Base-by-base conservation (phyloP, 805 yeast species). In the Myxozyma udenii region DNA sequence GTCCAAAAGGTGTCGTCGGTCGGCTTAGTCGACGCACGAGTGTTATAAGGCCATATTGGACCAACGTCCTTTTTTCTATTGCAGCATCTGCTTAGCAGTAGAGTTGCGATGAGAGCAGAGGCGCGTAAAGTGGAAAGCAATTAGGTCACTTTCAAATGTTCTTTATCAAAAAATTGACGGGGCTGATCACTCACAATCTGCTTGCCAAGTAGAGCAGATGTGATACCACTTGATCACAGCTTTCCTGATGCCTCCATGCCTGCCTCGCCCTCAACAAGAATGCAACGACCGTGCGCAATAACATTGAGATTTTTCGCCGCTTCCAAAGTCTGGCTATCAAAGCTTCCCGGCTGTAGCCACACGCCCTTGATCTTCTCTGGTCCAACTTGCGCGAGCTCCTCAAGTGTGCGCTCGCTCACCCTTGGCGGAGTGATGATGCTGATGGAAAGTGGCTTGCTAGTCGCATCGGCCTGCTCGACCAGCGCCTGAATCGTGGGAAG, bases 301-400 rank as follows among this genome's bases (percentile, higher is more conserved):
- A 75, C 70, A 9, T 58, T 62, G 1, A 69, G 67, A 3, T 71
- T 66, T 22, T 53, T 41, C 2, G 68, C 71, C 1, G 77, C 75
- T 30, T 67, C 67, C 0, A 74, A 69, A 16, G 84, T 70, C 11
- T 71, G 74, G 2, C 64, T 62, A 61, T 84, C 81, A 59, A 78
- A 85, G 21, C 88, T 78, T 0, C 95, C 95, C 0, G 95, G 95
- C 63, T 87, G 95, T 59, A 85, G 81, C 95, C 95, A 87, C 14
- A 85, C 69, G 0, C 83, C 80, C 60, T 76, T 77, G 14, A 84
- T 68, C 0, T 68, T 50, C 1, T 58, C 51, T 2, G 56, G 58
- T 7, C 64, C 63, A 4, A 63, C 47, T 14, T 62, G 46, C 26
- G 66, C 61, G 51, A 78, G 67, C 14, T 72, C 72, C 9, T 72